Evolutionary conservation across 257 asterid species (phyloP).

Genomic region (Solanum rostratum): DNA sequence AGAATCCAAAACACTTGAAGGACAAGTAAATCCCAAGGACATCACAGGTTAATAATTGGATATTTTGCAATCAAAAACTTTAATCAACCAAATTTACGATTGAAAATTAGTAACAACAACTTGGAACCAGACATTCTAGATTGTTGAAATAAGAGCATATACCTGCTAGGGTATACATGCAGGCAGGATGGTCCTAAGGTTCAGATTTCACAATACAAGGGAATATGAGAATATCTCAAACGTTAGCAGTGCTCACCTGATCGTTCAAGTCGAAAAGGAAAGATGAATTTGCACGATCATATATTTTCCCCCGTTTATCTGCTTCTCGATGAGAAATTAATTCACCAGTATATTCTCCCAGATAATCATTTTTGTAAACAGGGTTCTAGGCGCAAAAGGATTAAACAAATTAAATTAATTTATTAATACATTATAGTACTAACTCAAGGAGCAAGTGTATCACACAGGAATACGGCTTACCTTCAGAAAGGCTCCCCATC

Average conservation of each 20-base stretch:
- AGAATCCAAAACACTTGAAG: background rate
- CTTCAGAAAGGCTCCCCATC: constrained; percentile 98
- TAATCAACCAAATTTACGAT: background rate
- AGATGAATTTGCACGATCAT: constrained; percentile 88
- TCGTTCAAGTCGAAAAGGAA: constrained; percentile 91
- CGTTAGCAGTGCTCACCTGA: constrained; percentile 34
- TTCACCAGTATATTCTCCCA: constrained; percentile 97
- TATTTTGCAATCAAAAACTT: background rate
- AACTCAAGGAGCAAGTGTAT: background rate
- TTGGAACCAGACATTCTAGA: background rate
- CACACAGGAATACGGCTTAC: constrained; percentile 17
- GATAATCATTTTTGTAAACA: constrained; percentile 84
- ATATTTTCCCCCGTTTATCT: constrained; percentile 92
- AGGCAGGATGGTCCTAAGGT: background rate
- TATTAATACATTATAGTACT: background rate
- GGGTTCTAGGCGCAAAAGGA: constrained; percentile 37
- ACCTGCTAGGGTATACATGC: background rate
- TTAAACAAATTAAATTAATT: background rate
- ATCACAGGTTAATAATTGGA: background rate
- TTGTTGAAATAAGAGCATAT: background rate
- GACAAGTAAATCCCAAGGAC: background rate
- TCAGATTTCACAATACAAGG: background rate
- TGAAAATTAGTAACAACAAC: background rate
- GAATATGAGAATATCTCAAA: background rate
- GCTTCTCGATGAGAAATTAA: constrained; percentile 93